These are phyloP conservation scores for Exophiala viscosa DNA, from an alignment of 2,329 filamentous ascomycete genomes.

Conservation along the genomic window DNA sequence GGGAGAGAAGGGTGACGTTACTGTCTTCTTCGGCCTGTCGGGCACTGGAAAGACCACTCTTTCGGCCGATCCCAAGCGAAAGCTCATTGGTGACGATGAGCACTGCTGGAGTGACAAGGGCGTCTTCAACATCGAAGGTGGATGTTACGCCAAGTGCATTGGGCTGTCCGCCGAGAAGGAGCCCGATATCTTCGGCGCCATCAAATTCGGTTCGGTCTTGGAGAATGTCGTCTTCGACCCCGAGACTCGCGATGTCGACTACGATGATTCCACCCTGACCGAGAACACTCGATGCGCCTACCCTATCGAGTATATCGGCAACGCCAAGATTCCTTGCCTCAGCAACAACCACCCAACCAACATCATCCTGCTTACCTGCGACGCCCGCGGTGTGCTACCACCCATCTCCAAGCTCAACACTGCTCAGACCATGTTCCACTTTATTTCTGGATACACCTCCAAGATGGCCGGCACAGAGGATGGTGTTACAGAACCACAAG, in stretches of 20 bases:
- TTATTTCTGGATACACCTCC: constrained; percentile 99
- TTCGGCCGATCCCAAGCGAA: constrained; percentile 93
- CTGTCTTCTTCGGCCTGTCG: constrained; percentile 98
- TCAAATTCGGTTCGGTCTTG: constrained; percentile 93
- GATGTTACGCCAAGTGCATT: constrained; percentile 99
- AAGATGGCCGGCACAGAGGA: constrained; percentile 99
- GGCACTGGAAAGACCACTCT: constrained; percentile 98
- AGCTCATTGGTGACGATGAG: constrained; percentile 96
- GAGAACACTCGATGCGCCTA: constrained; percentile 99
- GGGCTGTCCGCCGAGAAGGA: constrained; percentile 98
- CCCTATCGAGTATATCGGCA: constrained; percentile 97
- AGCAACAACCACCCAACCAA: constrained; percentile 85
- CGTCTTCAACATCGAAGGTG: constrained; percentile 99
- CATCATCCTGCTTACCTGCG: constrained; percentile 97
- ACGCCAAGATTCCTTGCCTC: constrained; percentile 97
- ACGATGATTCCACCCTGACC: constrained; percentile 89
- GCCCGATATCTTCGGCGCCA: constrained; percentile 93
- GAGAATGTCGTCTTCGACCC: constrained; percentile 99
- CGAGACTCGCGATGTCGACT: constrained; percentile 83
- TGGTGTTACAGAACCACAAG: constrained; percentile 92
- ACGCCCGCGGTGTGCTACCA: constrained; percentile 92
- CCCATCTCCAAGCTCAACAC: constrained; percentile 95
- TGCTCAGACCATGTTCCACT: constrained; percentile 99
- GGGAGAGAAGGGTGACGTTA: constrained; percentile 90
- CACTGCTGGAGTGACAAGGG: constrained; percentile 98